Evolutionary conservation across 192 early-diverging fungal species (phyloP).

Genomic region (Backusella luteola): DNA sequence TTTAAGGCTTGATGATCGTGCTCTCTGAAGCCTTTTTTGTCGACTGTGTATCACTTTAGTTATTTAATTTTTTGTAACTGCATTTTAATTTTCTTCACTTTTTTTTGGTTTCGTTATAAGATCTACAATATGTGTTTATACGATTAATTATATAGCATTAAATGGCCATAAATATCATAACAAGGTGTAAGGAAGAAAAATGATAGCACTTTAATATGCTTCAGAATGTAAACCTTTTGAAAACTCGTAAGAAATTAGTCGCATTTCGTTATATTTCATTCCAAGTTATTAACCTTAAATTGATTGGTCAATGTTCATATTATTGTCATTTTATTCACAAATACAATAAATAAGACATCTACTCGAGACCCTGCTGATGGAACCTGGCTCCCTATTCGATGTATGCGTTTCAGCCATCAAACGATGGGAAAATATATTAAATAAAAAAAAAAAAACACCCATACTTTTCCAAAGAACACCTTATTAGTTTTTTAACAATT

Average conservation of each 20-base stretch:
- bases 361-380: background rate
- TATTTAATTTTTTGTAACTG: background rate
- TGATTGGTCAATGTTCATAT: background rate
- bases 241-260: background rate
- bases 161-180: background rate
- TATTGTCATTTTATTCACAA: background rate
- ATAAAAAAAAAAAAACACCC: background rate
- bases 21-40: conserved; percentile 1
- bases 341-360: background rate
- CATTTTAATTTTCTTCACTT: background rate
- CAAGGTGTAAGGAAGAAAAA: background rate
- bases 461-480: too few relatives aligned
- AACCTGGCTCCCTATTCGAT: background rate
- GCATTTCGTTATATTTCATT: background rate
- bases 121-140: background rate
- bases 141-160: background rate
- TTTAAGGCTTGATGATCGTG: conserved; percentile 3
- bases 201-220: background rate
- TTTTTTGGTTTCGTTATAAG: background rate
- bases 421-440: background rate
- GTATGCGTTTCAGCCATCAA: background rate
- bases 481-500: background rate
- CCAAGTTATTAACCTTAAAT: background rate
- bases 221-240: background rate
- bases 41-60: background rate